A percentile compares a stretch with the other conserved stretches of the same genome.
Evolutionary conservation across 306 rosid species (phyloP).

Genomic region (Castanospermum australe): DNA sequence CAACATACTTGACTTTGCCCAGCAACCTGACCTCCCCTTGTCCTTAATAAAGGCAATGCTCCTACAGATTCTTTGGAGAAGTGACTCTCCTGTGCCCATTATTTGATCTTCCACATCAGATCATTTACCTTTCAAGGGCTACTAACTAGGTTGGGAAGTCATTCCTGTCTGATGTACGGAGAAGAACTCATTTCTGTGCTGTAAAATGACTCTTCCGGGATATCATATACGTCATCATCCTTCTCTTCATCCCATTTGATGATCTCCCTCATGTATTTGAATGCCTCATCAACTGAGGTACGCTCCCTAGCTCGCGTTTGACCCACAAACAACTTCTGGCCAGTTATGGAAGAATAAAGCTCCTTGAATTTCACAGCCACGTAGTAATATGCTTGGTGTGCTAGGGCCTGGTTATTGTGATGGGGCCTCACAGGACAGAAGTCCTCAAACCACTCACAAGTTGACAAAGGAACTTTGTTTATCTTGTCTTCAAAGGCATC

Average conservation of each 20-base stretch:
- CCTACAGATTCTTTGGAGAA: slow-evolving; percentile 22
- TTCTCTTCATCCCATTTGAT: slow-evolving; percentile 87
- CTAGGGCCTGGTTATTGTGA: slow-evolving; percentile 61
- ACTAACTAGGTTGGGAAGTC: slow-evolving; percentile 20
- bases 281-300: slow-evolving; percentile 67
- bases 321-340: slow-evolving; percentile 70
- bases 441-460: slow-evolving; percentile 83
- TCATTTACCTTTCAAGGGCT: slow-evolving; percentile 1
- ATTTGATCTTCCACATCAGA: slow-evolving; percentile 4
- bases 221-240: slow-evolving; percentile 55
- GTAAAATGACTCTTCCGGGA: slow-evolving; percentile 72
- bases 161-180: slow-evolving; percentile 59
- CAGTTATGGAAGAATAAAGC: slow-evolving; percentile 58
- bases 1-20: slow-evolving; percentile 22
- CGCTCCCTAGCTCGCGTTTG: slow-evolving; percentile 72
- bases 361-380: slow-evolving; percentile 86
- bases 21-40: slow-evolving; percentile 5
- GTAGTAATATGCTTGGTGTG: slow-evolving; percentile 77
- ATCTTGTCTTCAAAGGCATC: slow-evolving; percentile 84
- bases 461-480: slow-evolving; percentile 58
- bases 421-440: slow-evolving; percentile 74
- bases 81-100: background rate
- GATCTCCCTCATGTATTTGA: slow-evolving; percentile 76
- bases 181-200: slow-evolving; percentile 73
- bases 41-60: slow-evolving; percentile 29